These are phyloP conservation scores for Carex kokanica DNA, from an alignment of 176 grass and related monocot genomes.

Conservation along the genomic window DNA sequence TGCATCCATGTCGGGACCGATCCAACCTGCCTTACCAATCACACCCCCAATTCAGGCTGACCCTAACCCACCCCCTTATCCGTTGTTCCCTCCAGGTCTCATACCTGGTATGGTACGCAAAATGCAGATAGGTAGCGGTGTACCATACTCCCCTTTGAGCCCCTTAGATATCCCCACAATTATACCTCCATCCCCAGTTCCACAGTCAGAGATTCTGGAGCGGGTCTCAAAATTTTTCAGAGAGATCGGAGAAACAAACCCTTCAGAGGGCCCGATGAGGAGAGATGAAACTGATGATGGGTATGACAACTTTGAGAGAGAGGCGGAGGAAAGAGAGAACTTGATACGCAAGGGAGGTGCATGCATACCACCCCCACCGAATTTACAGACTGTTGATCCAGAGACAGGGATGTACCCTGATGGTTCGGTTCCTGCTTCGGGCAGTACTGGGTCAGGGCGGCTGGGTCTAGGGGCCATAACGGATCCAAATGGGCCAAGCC, in stretches of 20 bases:
- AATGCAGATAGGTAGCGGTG: constrained; percentile 93
- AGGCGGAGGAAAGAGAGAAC: constrained; percentile 21
- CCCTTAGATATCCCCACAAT: constrained; percentile 83
- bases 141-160: constrained; percentile 87
- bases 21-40: constrained; percentile 25
- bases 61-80: constrained; percentile 66
- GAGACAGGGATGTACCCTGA: constrained; percentile 78
- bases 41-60: constrained; percentile 22
- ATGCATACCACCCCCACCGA: constrained; percentile 80
- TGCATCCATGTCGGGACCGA: constrained; percentile 35
- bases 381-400: constrained; percentile 58
- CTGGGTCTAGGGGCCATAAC: constrained; percentile 67
- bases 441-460: constrained; percentile 34
- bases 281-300: constrained; percentile 41
- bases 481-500: constrained; percentile 57
- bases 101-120: constrained; percentile 99
- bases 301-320: constrained; percentile 59
- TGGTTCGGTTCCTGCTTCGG: constrained; percentile 49
- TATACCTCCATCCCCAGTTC: constrained; percentile 69
- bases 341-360: constrained; percentile 73
- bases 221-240: constrained; percentile 82
- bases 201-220: constrained; percentile 76
- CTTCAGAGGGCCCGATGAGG: constrained; percentile 77
- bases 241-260: constrained; percentile 88
- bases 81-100: constrained; percentile 86